Percentiles rank a stretch among this genome's conserved stretches.
phyloP scores from a whole-genome alignment of 208 protist genomes.

The Trypanosomatidae sp. region DNA sequence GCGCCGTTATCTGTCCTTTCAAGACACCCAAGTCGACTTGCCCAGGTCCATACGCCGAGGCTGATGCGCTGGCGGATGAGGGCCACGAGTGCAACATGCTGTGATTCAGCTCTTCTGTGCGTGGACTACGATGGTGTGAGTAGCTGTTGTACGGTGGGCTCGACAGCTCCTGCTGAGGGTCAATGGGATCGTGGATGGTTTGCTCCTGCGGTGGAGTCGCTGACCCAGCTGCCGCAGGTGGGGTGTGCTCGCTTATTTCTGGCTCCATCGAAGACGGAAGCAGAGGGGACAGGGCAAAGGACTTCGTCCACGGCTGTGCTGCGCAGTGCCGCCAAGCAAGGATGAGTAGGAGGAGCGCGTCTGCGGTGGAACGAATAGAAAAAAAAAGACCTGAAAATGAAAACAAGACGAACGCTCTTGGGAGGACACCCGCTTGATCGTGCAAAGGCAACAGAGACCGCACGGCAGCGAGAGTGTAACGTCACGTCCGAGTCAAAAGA shows the following conservation, averaged over 20 bases:
- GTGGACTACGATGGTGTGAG: constrained; percentile 2
- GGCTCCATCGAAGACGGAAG: not conserved
- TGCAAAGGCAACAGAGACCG: not conserved
- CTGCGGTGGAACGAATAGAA: not conserved
- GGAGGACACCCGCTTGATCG: not conserved
- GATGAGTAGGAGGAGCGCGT: not conserved
- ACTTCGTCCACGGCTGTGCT: not conserved
- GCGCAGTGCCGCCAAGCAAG: not conserved
- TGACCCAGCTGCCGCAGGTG: not conserved
- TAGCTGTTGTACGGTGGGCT: constrained; percentile 1
- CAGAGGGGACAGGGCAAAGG: not conserved
- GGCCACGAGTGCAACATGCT: not conserved
- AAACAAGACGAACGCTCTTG: not conserved
- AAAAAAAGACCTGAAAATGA: not conserved
- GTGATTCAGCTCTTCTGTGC: constrained; percentile 12
- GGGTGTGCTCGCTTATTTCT: not conserved
- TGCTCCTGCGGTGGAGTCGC: not conserved
- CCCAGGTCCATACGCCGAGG: not conserved
- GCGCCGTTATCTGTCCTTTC: not conserved
- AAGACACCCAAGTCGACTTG: not conserved
- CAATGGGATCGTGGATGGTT: constrained; percentile 9
- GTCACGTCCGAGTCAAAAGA: not conserved
- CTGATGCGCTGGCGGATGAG: constrained; percentile 1
- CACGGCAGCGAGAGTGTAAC: not conserved
- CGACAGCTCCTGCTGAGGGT: not conserved